Evolutionary conservation across 768 basidiomycete species (phyloP), one percentile per base, ranked within the genome.

Genomic region (Suillus subalutaceus): DNA sequence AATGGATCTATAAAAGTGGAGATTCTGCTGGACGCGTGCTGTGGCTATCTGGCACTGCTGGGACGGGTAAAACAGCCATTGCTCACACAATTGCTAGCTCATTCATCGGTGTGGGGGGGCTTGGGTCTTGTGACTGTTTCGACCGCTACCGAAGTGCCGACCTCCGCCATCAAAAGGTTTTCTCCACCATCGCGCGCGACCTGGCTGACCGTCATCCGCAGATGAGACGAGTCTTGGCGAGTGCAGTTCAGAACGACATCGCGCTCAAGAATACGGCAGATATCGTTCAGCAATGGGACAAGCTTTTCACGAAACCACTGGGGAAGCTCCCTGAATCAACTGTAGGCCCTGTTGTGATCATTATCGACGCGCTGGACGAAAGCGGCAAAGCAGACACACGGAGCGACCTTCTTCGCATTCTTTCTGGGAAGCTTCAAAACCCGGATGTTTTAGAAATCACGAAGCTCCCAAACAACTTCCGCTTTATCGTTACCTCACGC

Each of bases 301-400:
- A 70, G 3, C 62, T 74, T 35, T 65, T 74, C 13, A 35, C 72
- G 38, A 52, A 46, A n/a, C 70, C 73, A 10, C 43, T 62, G 6
- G 23, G 16, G 8, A 26, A 35, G 40, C 63, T 66, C 6, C 9
- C 23, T 35, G 62, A 48, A 8, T 64, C 62, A 12, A 55, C 65
- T 20, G 46, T 70, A 53, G 69, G 69, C 8, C 76, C 69, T 50
- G 67, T 76, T 15, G 58, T 74, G 20, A 66, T 74, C 12, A 44
- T 75, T 52, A 72, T 76, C 52, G 75, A 77, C 37, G 75, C 63
- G 7, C 46, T 74, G 26, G 70, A 72, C 41, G 71, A 68, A 55
- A 70, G 66, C 38, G 66, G 65, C 6, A 32, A 56, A 18, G 41
- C 20, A 3, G 20, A 38, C 1, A 38, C 65, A 26, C 68, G 69